phyloP scores from a whole-genome alignment of 805 yeast species.

The Nakazawaea populi region DNA sequence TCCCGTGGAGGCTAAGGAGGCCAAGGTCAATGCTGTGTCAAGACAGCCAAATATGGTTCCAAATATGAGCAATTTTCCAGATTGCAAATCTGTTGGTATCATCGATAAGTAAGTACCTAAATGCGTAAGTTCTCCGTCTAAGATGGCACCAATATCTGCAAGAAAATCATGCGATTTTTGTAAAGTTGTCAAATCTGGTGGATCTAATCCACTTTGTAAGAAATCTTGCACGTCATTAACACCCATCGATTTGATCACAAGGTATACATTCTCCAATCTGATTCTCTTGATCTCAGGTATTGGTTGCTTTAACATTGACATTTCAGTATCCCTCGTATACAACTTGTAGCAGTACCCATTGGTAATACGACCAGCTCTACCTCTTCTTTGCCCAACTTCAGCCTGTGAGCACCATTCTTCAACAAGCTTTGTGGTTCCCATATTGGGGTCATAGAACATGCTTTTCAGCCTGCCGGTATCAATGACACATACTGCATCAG shows the following conservation, averaged over 20 bases:
- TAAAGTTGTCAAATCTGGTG: slow-evolving; percentile 58
- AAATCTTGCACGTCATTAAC: slow-evolving; percentile 65
- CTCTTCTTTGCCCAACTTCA: slow-evolving; percentile 85
- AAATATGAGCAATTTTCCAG: slow-evolving; percentile 75
- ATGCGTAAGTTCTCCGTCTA: slow-evolving; percentile 49
- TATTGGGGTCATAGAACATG: slow-evolving; percentile 59
- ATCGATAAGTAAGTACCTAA: slow-evolving; percentile 76
- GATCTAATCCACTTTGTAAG: slow-evolving; percentile 71
- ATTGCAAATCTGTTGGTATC: slow-evolving; percentile 80
- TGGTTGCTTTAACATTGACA: slow-evolving; percentile 62
- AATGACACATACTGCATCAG: slow-evolving; percentile 89
- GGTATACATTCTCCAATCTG: slow-evolving; percentile 73
- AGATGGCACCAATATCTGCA: slow-evolving; percentile 69
- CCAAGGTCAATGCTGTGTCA: slow-evolving; percentile 72
- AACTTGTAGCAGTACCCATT: slow-evolving; percentile 78
- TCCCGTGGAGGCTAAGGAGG: slow-evolving; percentile 69
- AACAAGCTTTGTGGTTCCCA: slow-evolving; percentile 63
- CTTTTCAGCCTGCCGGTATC: slow-evolving; percentile 85
- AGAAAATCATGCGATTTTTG: slow-evolving; percentile 45
- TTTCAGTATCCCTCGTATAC: slow-evolving; percentile 58
- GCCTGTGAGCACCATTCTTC: slow-evolving; percentile 90
- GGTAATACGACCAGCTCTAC: slow-evolving; percentile 96
- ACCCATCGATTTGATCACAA: slow-evolving; percentile 88
- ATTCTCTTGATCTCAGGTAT: slow-evolving; percentile 86
- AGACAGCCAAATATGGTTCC: slow-evolving; percentile 82